phyloP scores from a whole-genome alignment of 805 yeast species.

The Spathaspora sp. region DNA sequence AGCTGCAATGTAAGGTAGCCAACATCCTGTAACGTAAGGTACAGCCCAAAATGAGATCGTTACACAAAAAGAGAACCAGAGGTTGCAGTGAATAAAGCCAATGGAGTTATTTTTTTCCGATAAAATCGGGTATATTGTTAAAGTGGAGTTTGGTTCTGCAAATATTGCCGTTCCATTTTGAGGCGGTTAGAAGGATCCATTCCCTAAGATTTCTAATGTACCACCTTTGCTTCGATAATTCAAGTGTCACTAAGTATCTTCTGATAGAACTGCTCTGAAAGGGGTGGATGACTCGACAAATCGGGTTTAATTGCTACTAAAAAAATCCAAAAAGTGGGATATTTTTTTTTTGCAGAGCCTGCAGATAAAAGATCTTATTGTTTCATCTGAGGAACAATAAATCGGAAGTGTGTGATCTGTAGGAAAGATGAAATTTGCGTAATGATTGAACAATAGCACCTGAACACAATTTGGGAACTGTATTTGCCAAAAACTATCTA shows the following conservation, averaged over 20 bases:
- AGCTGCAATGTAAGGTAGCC: too few species aligned
- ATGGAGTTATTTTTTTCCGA: neutral
- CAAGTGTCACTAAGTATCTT: neutral
- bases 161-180: neutral
- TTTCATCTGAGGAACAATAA: neutral
- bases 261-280: neutral
- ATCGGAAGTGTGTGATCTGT: neutral
- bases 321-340: neutral
- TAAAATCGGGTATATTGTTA: neutral
- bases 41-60: too few species aligned
- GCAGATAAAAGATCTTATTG: neutral
- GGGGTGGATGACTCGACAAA: neutral
- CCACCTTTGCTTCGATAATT: neutral
- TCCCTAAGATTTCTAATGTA: too few species aligned
- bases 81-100: too few species aligned
- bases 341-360: neutral
- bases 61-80: too few species aligned
- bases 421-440: neutral
- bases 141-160: neutral
- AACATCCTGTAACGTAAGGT: too few species aligned
- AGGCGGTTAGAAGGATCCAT: neutral
- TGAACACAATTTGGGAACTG: neutral
- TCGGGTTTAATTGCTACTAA: neutral
- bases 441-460: neutral
- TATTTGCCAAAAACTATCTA: neutral